Conservation (phyloP, 331 rosid genomes). For the Acacia concinna region DNA sequence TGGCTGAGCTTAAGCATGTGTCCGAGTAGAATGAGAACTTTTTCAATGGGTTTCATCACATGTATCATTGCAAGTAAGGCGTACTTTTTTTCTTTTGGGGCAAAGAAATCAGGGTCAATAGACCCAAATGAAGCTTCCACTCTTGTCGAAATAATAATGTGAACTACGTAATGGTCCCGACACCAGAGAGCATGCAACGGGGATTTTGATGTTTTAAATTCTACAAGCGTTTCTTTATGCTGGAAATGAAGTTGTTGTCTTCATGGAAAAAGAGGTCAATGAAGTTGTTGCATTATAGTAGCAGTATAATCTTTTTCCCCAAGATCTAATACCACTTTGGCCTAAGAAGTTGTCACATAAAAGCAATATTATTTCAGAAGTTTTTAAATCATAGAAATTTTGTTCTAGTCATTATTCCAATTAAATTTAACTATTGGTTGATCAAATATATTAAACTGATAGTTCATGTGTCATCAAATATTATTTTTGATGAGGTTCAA, state of each 20-base stretch:
- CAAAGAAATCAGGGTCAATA: neutral
- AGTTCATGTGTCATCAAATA: too few species aligned
- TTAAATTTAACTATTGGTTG: too few species aligned
- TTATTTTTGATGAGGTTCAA: too few species aligned
- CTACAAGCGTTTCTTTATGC: neutral
- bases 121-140: neutral
- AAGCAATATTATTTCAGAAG: too few species aligned
- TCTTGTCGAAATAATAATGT: neutral
- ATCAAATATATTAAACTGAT: too few species aligned
- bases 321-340: neutral
- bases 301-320: neutral
- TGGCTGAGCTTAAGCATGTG: neutral
- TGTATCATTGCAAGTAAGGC: neutral
- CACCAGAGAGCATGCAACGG: neutral
- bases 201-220: constrained; percentile 5
- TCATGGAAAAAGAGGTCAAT: neutral
- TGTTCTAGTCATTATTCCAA: too few species aligned
- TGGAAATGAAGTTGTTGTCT: constrained; percentile 8
- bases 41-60: constrained; percentile 16
- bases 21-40: neutral
- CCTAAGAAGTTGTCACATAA: too few species aligned
- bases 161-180: neutral
- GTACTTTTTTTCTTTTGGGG: neutral
- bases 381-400: too few species aligned
- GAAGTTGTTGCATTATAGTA: constrained; percentile 3